phyloP scores from a whole-genome alignment of 192 early-diverging fungal species.

The Martensiomyces pterosporus region DNA sequence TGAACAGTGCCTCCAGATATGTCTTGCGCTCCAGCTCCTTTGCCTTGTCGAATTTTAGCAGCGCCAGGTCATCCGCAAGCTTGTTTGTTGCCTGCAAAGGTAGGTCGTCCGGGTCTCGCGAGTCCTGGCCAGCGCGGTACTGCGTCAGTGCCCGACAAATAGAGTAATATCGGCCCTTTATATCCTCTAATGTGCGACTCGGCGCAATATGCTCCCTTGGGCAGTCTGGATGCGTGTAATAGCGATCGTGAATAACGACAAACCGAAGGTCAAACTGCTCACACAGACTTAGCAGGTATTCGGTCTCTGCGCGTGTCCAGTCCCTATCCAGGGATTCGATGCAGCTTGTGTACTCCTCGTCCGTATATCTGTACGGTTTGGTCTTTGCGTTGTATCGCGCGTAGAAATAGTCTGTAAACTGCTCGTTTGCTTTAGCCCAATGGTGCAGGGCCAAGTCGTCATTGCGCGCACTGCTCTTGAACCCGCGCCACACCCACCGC shows the following conservation, averaged over 20 bases:
- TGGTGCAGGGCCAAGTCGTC: conserved; percentile 72
- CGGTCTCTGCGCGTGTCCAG: conserved; percentile 85
- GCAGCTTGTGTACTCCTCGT: conserved; percentile 80
- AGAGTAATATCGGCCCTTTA: conserved; percentile 83
- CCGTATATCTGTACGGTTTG: conserved; percentile 65
- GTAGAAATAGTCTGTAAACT: conserved; percentile 68
- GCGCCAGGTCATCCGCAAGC: conserved; percentile 42
- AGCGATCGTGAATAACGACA: conserved; percentile 82
- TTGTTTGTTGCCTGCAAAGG: conserved; percentile 48
- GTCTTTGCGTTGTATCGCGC: conserved; percentile 72
- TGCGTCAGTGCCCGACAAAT: conserved; percentile 64
- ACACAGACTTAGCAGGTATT: conserved; percentile 74
- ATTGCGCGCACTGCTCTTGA: conserved; percentile 71
- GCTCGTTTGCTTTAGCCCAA: conserved; percentile 73
- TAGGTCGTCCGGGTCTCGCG: conserved; percentile 33
- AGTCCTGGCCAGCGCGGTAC: conserved; percentile 47
- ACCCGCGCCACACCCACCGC: conserved; percentile 65
- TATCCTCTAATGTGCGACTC: conserved; percentile 56
- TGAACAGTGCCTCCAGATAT: conserved; percentile 66
- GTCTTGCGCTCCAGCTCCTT: conserved; percentile 80
- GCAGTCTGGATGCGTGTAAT: conserved; percentile 47
- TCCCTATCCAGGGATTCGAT: conserved; percentile 58
- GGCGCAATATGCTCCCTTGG: conserved; percentile 7
- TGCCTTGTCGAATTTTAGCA: conserved; percentile 52
- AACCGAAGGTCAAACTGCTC: conserved; percentile 75